Evolutionary conservation across 345 rosid species (phyloP), one percentile per base, ranked within the genome.

Genomic region (Lenwebbia sp.): DNA sequence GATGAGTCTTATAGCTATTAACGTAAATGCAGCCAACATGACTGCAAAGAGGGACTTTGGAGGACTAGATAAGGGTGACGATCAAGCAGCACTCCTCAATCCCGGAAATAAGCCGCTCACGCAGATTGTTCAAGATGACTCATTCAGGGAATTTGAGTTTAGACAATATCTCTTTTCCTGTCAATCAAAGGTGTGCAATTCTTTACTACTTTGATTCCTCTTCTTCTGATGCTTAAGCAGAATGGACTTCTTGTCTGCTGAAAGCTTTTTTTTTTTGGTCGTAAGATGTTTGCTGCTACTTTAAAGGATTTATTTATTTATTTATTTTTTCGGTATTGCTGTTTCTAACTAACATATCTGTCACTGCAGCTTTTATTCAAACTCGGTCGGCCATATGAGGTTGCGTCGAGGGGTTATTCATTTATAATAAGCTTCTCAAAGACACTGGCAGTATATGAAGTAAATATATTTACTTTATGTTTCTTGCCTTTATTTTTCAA

Each of bases 121-220:
- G 7, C 96, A 92, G 85, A 92, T 97, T 88, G 95, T 95, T 88
- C 97, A 96, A 91, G 98, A 97, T 92, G 99, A 95, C 88, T 94
- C 96, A 53, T 97, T 96, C 86, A 92, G 96, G 87, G 99, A 95
- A 89, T 97, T 95, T 86, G 99, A 97, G 76, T 97, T 96, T 91
- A 94, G 96, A 88, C 99, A 96, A 88, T 97, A 96, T 91, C 94
- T 96, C 84, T 96, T 97, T 90, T 96, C 98, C 84, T 95, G 95
- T 88, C 99, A 97, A 88, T 94, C 98, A 84, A 92, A 93, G 98
- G 99, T 97, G 65, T 52, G 90, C 86, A 88, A n/a, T 52, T 40
- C 57, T 37, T 37, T 37, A 41, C 81, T 70, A 33, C 19, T 37
- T 70, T 70, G 81, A 70, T 70, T 19, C 47, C 26, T 37, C 47